These are phyloP conservation scores for Juglanconis oblonga DNA, from an alignment of 2,329 filamentous ascomycete species.

Conservation along the genomic window DNA sequence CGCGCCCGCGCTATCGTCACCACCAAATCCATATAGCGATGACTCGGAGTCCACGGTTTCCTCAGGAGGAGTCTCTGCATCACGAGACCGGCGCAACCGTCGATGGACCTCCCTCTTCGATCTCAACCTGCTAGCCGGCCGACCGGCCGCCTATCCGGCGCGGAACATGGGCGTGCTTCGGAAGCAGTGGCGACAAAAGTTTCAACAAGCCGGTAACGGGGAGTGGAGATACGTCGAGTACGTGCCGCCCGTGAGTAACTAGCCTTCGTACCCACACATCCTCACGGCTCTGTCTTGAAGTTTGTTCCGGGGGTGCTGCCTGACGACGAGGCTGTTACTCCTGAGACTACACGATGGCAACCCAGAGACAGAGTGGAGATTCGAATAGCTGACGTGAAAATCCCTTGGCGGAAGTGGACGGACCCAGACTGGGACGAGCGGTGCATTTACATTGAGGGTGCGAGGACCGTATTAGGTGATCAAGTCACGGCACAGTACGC, in stretches of 20 bases:
- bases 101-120: not conserved
- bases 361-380: too few relatives aligned
- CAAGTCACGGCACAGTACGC: not conserved
- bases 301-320: too few relatives aligned
- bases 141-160: not conserved
- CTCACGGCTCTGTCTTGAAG: too few relatives aligned
- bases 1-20: not conserved
- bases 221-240: conserved; percentile 13
- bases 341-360: too few relatives aligned
- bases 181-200: not conserved
- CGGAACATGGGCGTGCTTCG: not conserved
- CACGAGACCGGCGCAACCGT: not conserved
- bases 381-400: too few relatives aligned
- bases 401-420: not conserved
- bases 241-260: not conserved
- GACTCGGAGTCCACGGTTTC: too few relatives aligned
- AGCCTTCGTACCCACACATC: too few relatives aligned
- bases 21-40: too few relatives aligned
- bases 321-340: too few relatives aligned
- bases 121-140: not conserved
- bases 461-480: not conserved
- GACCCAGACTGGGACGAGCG: not conserved
- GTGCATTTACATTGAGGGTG: not conserved
- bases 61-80: not conserved
- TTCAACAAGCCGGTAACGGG: not conserved